These are phyloP conservation scores for Coemansia sp. DNA, from an alignment of 192 early-diverging fungal genomes.

Conservation along the genomic window DNA sequence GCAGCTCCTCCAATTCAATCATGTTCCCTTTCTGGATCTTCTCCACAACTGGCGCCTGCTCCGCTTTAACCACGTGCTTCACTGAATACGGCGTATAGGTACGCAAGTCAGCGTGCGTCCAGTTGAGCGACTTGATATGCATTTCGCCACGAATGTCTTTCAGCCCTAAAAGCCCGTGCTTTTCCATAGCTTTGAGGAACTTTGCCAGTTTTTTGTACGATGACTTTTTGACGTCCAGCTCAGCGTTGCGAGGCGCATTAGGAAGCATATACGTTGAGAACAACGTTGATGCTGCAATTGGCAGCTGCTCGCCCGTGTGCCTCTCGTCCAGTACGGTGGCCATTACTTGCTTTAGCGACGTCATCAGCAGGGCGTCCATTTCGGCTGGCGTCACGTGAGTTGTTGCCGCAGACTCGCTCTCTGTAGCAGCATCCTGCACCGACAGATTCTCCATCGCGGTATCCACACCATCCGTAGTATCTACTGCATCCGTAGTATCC, in stretches of 20 bases:
- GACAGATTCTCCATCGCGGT: neutral
- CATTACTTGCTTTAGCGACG: constrained; percentile 66
- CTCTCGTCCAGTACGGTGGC: constrained; percentile 61
- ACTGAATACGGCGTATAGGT: constrained; percentile 34
- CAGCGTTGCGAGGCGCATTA: constrained; percentile 56
- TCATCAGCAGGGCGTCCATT: constrained; percentile 72
- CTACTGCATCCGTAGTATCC: neutral
- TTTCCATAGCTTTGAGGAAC: constrained; percentile 86
- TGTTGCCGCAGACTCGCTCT: neutral
- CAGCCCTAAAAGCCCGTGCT: constrained; percentile 73
- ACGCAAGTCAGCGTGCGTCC: constrained; percentile 29
- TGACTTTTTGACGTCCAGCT: constrained; percentile 81
- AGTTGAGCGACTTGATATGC: constrained; percentile 42
- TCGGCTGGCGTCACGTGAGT: constrained; percentile 45
- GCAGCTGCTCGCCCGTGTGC: constrained; percentile 59
- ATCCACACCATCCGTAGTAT: neutral
- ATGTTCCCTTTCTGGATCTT: neutral
- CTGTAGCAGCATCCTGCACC: neutral
- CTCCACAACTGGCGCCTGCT: neutral
- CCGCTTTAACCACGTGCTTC: neutral
- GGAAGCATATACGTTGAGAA: constrained; percentile 76
- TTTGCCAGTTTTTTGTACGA: constrained; percentile 84
- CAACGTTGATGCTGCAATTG: constrained; percentile 70
- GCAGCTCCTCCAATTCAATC: constrained; percentile 53
- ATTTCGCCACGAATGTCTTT: constrained; percentile 65